Evolutionary conservation across 495 filamentous ascomycete species (phyloP).

Genomic region (Wilcoxina mikolae): DNA sequence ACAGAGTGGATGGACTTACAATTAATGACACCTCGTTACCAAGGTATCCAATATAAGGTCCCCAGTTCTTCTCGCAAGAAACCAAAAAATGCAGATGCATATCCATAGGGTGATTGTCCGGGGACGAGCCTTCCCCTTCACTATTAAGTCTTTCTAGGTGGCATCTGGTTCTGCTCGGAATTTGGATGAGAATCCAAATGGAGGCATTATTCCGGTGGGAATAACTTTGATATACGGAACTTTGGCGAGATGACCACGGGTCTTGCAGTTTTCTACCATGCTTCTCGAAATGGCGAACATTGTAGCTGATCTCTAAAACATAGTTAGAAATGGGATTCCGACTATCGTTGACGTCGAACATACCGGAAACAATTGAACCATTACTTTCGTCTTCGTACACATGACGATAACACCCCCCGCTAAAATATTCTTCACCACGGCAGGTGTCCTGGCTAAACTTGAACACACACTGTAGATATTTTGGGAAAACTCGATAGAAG

Average conservation of each 20-base stretch:
- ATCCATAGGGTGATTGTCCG: not conserved
- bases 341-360: not conserved
- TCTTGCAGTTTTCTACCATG: slow-evolving; percentile 22
- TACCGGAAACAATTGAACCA: not conserved
- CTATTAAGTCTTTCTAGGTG: not conserved
- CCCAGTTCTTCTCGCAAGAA: slow-evolving; percentile 6
- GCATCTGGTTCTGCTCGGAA: not conserved
- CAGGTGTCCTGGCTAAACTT: not conserved
- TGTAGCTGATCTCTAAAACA: slow-evolving; percentile 24
- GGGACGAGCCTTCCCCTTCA: not conserved
- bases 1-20: not conserved
- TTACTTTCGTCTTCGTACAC: not conserved
- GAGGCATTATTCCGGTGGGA: slow-evolving; percentile 5
- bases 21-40: not conserved
- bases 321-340: not conserved
- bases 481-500: slow-evolving; percentile 4
- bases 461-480: slow-evolving; percentile 2
- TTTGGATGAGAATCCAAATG: slow-evolving; percentile 1
- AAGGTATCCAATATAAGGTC: not conserved
- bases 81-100: slow-evolving; percentile 3
- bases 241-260: slow-evolving; percentile 27
- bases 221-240: slow-evolving; percentile 23
- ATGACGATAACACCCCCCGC: not conserved
- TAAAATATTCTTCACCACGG: not conserved
- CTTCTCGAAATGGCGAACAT: slow-evolving; percentile 21